Base-by-base conservation (phyloP, 495 filamentous ascomycete species). In the Hyaloscypha bicolor region DNA sequence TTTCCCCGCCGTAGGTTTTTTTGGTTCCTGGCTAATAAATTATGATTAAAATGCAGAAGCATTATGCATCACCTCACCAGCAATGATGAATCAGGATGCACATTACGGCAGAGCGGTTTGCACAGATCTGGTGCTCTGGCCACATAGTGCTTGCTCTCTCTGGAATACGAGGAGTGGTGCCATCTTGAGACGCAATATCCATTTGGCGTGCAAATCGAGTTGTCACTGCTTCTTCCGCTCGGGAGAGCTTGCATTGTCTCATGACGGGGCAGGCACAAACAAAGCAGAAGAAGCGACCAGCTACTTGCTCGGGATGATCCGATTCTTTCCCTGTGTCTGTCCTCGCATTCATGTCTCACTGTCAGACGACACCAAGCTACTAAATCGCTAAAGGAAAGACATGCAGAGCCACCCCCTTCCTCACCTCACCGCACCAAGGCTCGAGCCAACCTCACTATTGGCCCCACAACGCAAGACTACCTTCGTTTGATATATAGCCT, bases 21-120 rank as follows among this genome's bases (percentile, higher is more conserved):
- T 11, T 42, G 12, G 62, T 64, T 55, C 62, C 62, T 57, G 51
- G 62, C 62, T 57, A 64, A 64, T 51, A 31, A 51, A 21, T 9
- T 4, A 33, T 19, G 29, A 37, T 53, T 32, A 16, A 6, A 48
- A 32, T 12, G 4, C 53, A 29, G 8, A 25, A 55, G 21, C 21
- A 22, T 55, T 19, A 45, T 45, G 42, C 42, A 48, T 16, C 42
- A 48, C 6, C 16, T 4, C 42, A 48, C 1, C 8, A 37, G 35
- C 8, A 37, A 37, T 37, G 12, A 12, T 12, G 35, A 37, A 37
- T 37, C 11, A 6, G 42, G 16, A 48, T 4, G 42, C 42, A 14
- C 42, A 48, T 48, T 4, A 48, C 9, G 11, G 42, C 42, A 19
- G 42, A 19, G 4, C 42, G 16, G 16, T 2, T 48, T 48, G 42